phyloP scores from a whole-genome alignment of 495 filamentous ascomycete genomes.

The Aspergillus asperescens region DNA sequence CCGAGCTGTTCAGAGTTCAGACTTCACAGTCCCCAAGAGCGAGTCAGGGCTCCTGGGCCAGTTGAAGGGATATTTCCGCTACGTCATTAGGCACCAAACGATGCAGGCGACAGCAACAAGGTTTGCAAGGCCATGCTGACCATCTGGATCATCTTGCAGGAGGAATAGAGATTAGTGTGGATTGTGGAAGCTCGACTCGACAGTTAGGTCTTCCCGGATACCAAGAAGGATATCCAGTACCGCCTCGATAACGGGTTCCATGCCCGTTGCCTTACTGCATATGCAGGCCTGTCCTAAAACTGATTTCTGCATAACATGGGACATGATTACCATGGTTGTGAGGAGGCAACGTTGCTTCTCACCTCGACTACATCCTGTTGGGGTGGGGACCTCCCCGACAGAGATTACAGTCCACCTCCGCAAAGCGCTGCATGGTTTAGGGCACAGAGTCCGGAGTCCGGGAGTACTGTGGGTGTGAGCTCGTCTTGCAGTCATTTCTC shows the following conservation, averaged over 20 bases:
- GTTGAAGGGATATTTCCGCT: conserved; percentile 4
- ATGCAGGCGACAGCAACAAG: conserved; percentile 12
- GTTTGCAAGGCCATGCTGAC: conserved; percentile 10
- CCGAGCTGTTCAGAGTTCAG: background rate
- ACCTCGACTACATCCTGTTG: background rate
- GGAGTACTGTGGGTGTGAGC: too few species aligned
- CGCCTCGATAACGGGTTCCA: background rate
- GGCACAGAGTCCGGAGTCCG: too few species aligned
- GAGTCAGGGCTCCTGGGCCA: background rate
- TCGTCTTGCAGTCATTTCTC: too few species aligned
- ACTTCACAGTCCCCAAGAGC: too few species aligned
- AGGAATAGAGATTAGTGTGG: background rate
- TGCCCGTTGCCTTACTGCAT: background rate
- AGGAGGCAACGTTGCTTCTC: background rate
- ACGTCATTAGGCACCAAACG: conserved; percentile 25
- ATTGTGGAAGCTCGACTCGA: background rate
- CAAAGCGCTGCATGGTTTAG: background rate
- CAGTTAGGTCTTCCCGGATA: background rate
- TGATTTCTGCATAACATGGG: background rate
- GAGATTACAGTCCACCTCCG: background rate
- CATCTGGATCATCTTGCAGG: background rate
- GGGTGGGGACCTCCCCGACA: background rate
- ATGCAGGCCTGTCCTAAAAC: background rate
- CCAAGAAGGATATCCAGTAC: background rate
- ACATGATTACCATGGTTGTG: background rate